Evolutionary conservation across 2,329 filamentous ascomycete species (phyloP), one percentile per base, ranked within the genome.

Genomic region (Venturia effusa): DNA sequence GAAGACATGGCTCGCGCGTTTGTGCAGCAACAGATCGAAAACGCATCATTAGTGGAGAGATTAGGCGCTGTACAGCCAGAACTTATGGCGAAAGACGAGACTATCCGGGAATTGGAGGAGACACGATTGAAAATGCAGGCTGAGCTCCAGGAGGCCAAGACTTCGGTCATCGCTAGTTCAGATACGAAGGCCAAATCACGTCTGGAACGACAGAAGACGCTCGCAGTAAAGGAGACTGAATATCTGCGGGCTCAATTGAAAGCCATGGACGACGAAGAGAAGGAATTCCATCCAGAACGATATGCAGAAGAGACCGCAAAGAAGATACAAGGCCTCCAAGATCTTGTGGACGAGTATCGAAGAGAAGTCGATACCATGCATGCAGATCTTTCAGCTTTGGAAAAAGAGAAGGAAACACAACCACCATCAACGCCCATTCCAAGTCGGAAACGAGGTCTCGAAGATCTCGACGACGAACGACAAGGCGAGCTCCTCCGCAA

Each of bases 211-310:
- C 93, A 97, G 72, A 89, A 90, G 65, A 84, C 83, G 0, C 82
- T 99, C 8, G 91, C 92, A 0, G 82, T 91, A 30, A 97, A 97
- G 72, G 95, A 99, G 73, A 90, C 94, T 0, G 92, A 97, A 68
- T 96, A 96, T 72, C 82, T 99, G 7, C 89, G 94, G 27, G 93
- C 91, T 0, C 94, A 99, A 74, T 82, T 97, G 63, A 92, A 92
- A 76, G 88, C 89, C 0, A 78, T 95, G 66, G 90, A 97, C 70
- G 84, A 85, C 0, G 94, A 99, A 74, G 92, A 97, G 70, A 84
- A 86, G 62, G 92, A 92, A 0, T 89, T 97, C 77, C 86, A 93
- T 64, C 85, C 90, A 0, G 89, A 91, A 40, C 86, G 84, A 54
- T 88, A 89, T 63, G 90, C 99, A 70, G 84, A 88, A 68, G 82